These are phyloP conservation scores for Hypsizygus marmoreus DNA, from an alignment of 768 basidiomycete genomes.

Conservation along the genomic window DNA sequence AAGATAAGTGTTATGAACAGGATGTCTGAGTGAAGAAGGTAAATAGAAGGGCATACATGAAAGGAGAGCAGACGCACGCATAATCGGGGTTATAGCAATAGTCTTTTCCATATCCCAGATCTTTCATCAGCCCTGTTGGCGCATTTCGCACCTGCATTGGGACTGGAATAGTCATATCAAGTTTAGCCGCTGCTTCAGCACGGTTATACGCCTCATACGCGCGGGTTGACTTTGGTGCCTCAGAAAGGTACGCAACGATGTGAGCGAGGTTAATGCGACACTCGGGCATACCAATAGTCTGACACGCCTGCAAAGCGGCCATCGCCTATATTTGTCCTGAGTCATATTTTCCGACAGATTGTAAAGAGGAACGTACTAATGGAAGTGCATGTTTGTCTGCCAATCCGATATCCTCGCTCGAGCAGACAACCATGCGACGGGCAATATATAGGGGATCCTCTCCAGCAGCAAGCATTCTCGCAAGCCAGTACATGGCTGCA, in stretches of 20 bases:
- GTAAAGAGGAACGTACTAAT: slow-evolving; percentile 49
- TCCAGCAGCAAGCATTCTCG: slow-evolving; percentile 77
- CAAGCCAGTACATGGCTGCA: slow-evolving; percentile 88
- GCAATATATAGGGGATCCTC: slow-evolving; percentile 82
- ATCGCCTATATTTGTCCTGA: slow-evolving; percentile 48
- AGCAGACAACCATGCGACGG: slow-evolving; percentile 74
- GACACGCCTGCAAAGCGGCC: slow-evolving; percentile 64
- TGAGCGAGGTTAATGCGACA: slow-evolving; percentile 81
- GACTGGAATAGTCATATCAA: slow-evolving; percentile 55
- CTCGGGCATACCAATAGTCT: slow-evolving; percentile 78
- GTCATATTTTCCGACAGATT: neutral
- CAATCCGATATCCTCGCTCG: slow-evolving; percentile 84
- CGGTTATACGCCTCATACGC: slow-evolving; percentile 76
- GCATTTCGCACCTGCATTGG: slow-evolving; percentile 79
- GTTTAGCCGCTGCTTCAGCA: slow-evolving; percentile 63
- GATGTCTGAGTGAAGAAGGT: slow-evolving; percentile 45
- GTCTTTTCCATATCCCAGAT: slow-evolving; percentile 64
- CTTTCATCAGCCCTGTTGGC: slow-evolving; percentile 70
- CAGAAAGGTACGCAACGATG: slow-evolving; percentile 75
- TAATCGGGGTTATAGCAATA: slow-evolving; percentile 68
- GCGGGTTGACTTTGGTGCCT: slow-evolving; percentile 81
- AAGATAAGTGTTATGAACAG: slow-evolving; percentile 64
- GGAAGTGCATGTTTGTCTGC: slow-evolving; percentile 80
- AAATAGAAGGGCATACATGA: neutral
- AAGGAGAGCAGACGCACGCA: slow-evolving; percentile 33